Evolutionary conservation across 2,329 filamentous ascomycete species (phyloP), one percentile per base, ranked within the genome.

Genomic region (Arthrobotrys iridis): DNA sequence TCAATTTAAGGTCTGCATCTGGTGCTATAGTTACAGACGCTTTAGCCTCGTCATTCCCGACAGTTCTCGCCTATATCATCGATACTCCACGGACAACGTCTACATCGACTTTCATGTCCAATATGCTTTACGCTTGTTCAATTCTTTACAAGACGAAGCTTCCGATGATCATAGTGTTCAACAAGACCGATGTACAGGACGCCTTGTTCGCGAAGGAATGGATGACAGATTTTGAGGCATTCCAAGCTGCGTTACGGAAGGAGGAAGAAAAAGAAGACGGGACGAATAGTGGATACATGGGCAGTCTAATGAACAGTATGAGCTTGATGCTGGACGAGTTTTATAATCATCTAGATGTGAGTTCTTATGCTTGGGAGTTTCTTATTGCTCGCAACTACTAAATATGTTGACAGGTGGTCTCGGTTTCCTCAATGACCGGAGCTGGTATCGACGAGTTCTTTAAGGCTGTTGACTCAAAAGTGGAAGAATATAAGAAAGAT

Each of bases 191-290:
- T 80, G 93, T 96, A 43, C 93, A 96, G 82, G 91, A 96, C 80
- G 92, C 93, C 0, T 87, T 88, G 24, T 97, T 97, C 80, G 95
- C 93, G 0, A 95, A 94, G 83, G 93, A 98, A 81, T 99, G 96
- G 95, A 99, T 99, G 95, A 96, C 93, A 4, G 94, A 99, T 82
- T 99, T 97, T 80, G 95, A 99, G 78, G 89, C 91, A 0, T 99
- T 99, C 84, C 95, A 98, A 81, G 88, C 88, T 13, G 94, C 96
- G 0, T 85, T 99, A 48, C 87, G 88, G 55, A 84, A 88, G 24
- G 95, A 98, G 80, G 92, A 97, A 81, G 93, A 93, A 78, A 89
- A 88, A 7, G 86, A 83, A 20, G 83, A 83, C 13, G 84, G 86
- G 43, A 87, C 87, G 5, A 82, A 86, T 68, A 95, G 90, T 78